Percentiles rank a stretch among this genome's conserved stretches.
Conservation (phyloP, 495 filamentous ascomycete genomes). For the Sabuloglossum arenarium region DNA sequence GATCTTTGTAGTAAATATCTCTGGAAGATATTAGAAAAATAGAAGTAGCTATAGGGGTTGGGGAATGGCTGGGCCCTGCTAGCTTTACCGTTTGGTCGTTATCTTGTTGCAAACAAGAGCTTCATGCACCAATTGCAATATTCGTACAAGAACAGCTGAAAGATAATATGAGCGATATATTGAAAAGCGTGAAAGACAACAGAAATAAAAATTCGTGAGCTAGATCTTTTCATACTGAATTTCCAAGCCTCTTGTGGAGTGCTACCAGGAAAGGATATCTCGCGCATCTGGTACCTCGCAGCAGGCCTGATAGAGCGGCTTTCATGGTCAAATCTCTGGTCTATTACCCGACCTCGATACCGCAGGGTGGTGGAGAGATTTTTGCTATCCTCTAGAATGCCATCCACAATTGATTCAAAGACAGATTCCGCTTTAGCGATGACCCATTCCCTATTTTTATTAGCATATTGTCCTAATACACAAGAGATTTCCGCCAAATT, state of each 20-base stretch:
- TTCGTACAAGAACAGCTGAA: constrained; percentile 38
- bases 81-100: constrained; percentile 54
- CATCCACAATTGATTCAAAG: constrained; percentile 28
- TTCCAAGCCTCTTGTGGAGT: constrained; percentile 39
- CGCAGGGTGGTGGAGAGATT: constrained; percentile 26
- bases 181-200: constrained; percentile 2
- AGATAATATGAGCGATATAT: not conserved
- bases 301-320: not conserved
- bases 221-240: constrained; percentile 29
- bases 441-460: constrained; percentile 10
- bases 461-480: not conserved
- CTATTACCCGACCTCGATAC: constrained; percentile 7
- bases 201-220: constrained; percentile 2
- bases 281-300: not conserved
- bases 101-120: constrained; percentile 36
- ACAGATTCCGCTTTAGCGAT: constrained; percentile 31
- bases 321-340: not conserved
- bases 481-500: too few relatives aligned
- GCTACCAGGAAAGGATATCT: constrained; percentile 35
- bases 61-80: not conserved
- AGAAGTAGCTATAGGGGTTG: not conserved
- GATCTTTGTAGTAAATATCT: constrained; percentile 81
- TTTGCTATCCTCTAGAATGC: constrained; percentile 19
- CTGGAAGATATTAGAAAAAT: constrained; percentile 22
- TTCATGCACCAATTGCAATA: constrained; percentile 50